A percentile compares a stretch with the other conserved stretches of the same genome.
Conservation (phyloP, 1,139 yeast species). For the Citeromyces hawaiiensis region DNA sequence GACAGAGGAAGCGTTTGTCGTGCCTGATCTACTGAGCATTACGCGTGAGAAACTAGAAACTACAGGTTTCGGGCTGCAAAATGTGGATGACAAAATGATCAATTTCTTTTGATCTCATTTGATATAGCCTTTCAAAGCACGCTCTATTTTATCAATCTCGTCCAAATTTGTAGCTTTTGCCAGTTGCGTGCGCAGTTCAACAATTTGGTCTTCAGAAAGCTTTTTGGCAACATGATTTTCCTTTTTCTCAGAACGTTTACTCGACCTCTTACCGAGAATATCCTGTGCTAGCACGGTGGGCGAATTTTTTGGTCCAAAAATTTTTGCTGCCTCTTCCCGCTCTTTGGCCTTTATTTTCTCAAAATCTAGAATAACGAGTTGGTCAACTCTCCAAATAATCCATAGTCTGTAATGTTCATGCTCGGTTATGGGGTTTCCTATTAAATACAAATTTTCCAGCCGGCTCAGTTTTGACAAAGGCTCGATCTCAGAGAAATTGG, state of each 20-base stretch:
- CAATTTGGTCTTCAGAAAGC: conserved; percentile 40
- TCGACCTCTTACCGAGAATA: conserved; percentile 1
- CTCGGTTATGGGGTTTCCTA: conserved; percentile 48
- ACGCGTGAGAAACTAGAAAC: conserved; percentile 8
- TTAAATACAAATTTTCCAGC: conserved; percentile 35
- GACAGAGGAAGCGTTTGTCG: conserved; percentile 9
- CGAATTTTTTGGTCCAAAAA: conserved; percentile 28
- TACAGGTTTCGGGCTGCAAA: conserved; percentile 10
- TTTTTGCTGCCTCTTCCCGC: conserved; percentile 24
- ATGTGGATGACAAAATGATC: conserved; percentile 6
- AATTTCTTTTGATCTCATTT: background rate
- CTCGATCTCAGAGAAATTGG: conserved; percentile 24
- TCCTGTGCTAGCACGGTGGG: conserved; percentile 18
- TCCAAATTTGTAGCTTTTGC: conserved; percentile 52
- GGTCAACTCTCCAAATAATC: conserved; percentile 51
- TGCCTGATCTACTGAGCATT: conserved; percentile 9
- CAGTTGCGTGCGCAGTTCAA: conserved; percentile 35
- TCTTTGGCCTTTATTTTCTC: conserved; percentile 46
- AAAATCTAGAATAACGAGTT: conserved; percentile 53
- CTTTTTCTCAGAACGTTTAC: conserved; percentile 10
- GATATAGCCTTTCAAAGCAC: conserved; percentile 21
- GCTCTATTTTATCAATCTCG: conserved; percentile 65
- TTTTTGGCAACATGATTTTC: conserved; percentile 22
- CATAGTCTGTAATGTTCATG: conserved; percentile 45
- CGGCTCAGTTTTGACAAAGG: conserved; percentile 21